A percentile compares a stretch with the other conserved stretches of the same genome.
phyloP scores from a whole-genome alignment of 1,284 basidiomycete genomes.

The Ganoderma lingzhi region DNA sequence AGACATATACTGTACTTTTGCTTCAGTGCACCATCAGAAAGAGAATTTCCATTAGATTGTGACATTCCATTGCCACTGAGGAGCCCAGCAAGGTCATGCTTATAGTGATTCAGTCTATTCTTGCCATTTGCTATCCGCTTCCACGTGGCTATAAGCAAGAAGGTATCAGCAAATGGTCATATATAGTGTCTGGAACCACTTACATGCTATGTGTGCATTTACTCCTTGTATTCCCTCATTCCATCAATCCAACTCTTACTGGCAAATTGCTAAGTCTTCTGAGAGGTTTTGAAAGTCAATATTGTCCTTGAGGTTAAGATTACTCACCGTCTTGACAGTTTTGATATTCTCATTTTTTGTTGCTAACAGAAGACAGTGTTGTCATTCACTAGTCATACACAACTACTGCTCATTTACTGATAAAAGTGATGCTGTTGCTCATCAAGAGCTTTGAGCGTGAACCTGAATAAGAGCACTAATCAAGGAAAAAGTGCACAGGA shows the following conservation, averaged over 20 bases:
- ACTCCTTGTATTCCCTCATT: not conserved
- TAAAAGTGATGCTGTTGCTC: not conserved
- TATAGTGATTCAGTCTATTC: not conserved
- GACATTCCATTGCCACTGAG: not conserved
- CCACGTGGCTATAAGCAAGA: not conserved
- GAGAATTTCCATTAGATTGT: not conserved
- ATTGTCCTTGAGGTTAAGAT: not conserved
- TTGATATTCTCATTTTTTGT: not conserved
- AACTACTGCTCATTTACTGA: not conserved
- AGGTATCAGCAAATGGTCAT: not conserved
- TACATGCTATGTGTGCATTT: not conserved
- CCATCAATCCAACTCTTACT: not conserved
- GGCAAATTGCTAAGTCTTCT: not conserved
- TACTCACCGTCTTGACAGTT: not conserved
- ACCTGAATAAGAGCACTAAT: not conserved
- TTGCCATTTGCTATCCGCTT: not conserved
- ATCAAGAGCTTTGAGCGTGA: not conserved
- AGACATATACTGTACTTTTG: not conserved
- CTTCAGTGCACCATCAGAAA: not conserved
- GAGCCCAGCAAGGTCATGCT: not conserved
- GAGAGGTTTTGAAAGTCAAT: not conserved
- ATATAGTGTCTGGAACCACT: not conserved
- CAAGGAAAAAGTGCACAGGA: not conserved
- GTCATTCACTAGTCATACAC: not conserved
- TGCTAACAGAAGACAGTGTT: not conserved